A percentile compares a stretch with the other conserved stretches of the same genome.
These are phyloP conservation scores for Eragrostis curvula DNA, from an alignment of 176 grass and related monocot genomes.

Conservation along the genomic window DNA sequence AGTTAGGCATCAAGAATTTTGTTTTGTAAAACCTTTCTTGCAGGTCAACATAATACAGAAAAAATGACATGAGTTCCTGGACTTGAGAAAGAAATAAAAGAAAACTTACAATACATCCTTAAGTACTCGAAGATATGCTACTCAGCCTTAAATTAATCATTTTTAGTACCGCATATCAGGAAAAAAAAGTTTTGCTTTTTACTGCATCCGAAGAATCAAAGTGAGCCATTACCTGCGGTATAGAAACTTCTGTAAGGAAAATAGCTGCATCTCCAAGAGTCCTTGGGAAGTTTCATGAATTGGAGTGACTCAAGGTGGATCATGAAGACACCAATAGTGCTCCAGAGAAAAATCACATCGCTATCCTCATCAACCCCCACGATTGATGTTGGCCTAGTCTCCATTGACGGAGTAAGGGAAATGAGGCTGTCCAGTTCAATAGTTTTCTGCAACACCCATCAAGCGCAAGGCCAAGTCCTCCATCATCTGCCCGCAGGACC, in stretches of 20 bases:
- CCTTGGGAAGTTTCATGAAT: background rate
- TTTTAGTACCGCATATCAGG: too few relatives aligned
- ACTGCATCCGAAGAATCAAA: background rate
- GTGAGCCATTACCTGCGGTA: conserved; percentile 10
- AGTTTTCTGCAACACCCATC: background rate
- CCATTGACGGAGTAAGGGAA: background rate
- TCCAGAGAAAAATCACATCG: background rate
- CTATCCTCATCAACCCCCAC: conserved; percentile 25
- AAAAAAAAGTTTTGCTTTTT: too few relatives aligned
- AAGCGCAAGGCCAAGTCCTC: conserved; percentile 2
- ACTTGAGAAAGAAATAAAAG: too few relatives aligned
- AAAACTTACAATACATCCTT: too few relatives aligned
- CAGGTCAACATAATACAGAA: too few relatives aligned
- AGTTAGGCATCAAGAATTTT: too few relatives aligned
- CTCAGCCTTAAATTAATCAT: too few relatives aligned
- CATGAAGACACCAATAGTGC: background rate
- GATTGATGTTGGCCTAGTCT: background rate
- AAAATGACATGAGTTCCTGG: too few relatives aligned
- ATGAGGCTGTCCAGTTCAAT: conserved; percentile 1
- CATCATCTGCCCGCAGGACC: background rate
- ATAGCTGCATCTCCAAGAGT: background rate
- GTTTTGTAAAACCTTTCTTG: too few relatives aligned
- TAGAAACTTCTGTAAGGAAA: conserved; percentile 24
- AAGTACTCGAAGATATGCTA: too few relatives aligned
- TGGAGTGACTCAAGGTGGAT: conserved; percentile 7